Evolutionary conservation across 768 basidiomycete species (phyloP).

Genomic region (Rhizopogon vulgaris): DNA sequence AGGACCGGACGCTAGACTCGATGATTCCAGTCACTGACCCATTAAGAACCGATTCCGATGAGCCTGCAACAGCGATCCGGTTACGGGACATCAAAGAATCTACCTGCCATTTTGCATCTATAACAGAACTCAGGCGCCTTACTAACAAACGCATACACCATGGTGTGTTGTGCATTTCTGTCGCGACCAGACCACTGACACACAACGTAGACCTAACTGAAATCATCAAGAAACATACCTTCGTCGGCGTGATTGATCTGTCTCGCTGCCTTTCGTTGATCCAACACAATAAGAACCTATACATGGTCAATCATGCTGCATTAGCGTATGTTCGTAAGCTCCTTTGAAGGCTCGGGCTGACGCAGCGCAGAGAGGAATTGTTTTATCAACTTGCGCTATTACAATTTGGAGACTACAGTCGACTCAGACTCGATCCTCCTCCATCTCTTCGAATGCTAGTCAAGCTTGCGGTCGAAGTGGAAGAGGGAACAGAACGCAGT

Average conservation of each 20-base stretch:
- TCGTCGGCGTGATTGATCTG: conserved; percentile 87
- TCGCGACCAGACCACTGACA: background rate
- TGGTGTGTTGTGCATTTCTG: conserved; percentile 39
- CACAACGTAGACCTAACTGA: conserved; percentile 61
- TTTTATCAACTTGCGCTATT: conserved; percentile 92
- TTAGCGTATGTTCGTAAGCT: conserved; percentile 57
- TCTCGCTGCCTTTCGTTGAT: conserved; percentile 70
- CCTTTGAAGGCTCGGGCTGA: background rate
- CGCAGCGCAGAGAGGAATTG: conserved; percentile 67
- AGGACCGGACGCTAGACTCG: conserved; percentile 89
- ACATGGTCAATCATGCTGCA: conserved; percentile 79
- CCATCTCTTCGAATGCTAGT: conserved; percentile 68
- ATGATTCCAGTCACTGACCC: conserved; percentile 78
- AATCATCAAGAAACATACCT: conserved; percentile 81
- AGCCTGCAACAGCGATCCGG: conserved; percentile 18
- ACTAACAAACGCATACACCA: conserved; percentile 59
- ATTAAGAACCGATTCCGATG: conserved; percentile 31
- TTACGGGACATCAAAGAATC: conserved; percentile 65
- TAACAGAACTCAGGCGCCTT: conserved; percentile 55
- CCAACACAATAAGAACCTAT: conserved; percentile 85
- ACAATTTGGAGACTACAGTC: conserved; percentile 81
- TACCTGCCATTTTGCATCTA: conserved; percentile 68
- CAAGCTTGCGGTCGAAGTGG: conserved; percentile 70
- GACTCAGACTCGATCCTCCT: conserved; percentile 77
- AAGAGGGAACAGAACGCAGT: conserved; percentile 44